These are phyloP conservation scores for Rhynchospora breviuscula DNA, from an alignment of 176 grass and related monocot species.

Conservation along the genomic window DNA sequence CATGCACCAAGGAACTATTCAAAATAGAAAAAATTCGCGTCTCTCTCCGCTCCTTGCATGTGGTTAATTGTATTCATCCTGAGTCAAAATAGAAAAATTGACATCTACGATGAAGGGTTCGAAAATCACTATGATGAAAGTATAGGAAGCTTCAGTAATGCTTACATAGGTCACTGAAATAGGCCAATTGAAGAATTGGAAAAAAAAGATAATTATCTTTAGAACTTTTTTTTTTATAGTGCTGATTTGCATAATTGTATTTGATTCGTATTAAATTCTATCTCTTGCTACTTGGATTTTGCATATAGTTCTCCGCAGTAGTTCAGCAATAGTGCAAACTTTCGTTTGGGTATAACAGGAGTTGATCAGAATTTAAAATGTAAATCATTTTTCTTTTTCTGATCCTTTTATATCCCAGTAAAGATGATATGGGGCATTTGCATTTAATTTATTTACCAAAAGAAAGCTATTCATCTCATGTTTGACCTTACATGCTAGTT, in stretches of 20 bases:
- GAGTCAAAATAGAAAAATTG: constrained; percentile 63
- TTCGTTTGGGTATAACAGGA: no score
- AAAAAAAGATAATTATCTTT: neutral
- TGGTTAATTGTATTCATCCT: constrained; percentile 74
- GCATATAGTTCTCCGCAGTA: neutral
- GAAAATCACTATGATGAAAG: constrained; percentile 25
- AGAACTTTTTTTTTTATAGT: neutral
- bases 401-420: neutral
- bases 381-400: neutral
- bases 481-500: neutral
- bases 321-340: neutral
- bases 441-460: neutral
- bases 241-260: neutral
- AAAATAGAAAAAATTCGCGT: no score
- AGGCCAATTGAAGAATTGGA: neutral
- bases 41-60: constrained; percentile 51
- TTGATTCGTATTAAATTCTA: neutral
- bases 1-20: no score
- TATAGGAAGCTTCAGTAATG: neutral
- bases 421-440: neutral
- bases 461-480: neutral
- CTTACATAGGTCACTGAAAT: neutral
- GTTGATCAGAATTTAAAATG: neutral
- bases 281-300: neutral
- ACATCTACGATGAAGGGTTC: constrained; percentile 53